These are phyloP conservation scores for Diaporthe australafricana DNA, from an alignment of 2,329 filamentous ascomycete genomes.

Conservation along the genomic window DNA sequence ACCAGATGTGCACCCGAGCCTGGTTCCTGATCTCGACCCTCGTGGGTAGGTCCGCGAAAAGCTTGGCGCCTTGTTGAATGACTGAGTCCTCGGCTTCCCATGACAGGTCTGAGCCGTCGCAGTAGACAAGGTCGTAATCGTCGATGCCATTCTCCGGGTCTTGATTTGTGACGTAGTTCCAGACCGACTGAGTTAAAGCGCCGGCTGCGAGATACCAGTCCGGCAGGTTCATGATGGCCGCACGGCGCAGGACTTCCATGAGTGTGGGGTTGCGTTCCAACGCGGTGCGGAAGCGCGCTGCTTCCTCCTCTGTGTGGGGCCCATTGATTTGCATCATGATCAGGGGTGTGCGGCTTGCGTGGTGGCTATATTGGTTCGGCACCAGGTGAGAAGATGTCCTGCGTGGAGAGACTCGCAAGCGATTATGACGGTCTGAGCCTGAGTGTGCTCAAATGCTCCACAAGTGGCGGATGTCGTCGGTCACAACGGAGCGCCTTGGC, in stretches of 20 bases:
- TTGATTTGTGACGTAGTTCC: slow-evolving; percentile 47
- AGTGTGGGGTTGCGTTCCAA: slow-evolving; percentile 35
- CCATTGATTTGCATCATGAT: slow-evolving; percentile 29
- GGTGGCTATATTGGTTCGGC: background rate
- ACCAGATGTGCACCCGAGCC: slow-evolving; percentile 53
- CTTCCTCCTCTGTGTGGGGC: slow-evolving; percentile 32
- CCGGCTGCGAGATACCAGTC: slow-evolving; percentile 46
- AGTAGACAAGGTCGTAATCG: slow-evolving; percentile 53
- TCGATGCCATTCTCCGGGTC: slow-evolving; percentile 48
- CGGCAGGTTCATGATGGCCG: slow-evolving; percentile 33
- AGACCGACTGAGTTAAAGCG: slow-evolving; percentile 52
- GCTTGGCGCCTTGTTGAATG: slow-evolving; percentile 45
- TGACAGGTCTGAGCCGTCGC: slow-evolving; percentile 48
- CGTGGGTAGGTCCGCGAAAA: slow-evolving; percentile 47
- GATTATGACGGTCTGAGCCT: background rate
- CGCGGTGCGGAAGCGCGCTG: slow-evolving; percentile 26
- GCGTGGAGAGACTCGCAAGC: background rate
- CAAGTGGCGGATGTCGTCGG: background rate
- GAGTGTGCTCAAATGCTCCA: background rate
- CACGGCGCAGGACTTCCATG: slow-evolving; percentile 35
- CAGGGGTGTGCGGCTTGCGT: background rate
- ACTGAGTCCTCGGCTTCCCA: slow-evolving; percentile 51
- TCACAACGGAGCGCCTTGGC: background rate
- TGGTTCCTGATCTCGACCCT: slow-evolving; percentile 54
- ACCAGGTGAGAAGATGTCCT: background rate